phyloP scores from a whole-genome alignment of 2,329 filamentous ascomycete species.

The Aspergillus sp. region DNA sequence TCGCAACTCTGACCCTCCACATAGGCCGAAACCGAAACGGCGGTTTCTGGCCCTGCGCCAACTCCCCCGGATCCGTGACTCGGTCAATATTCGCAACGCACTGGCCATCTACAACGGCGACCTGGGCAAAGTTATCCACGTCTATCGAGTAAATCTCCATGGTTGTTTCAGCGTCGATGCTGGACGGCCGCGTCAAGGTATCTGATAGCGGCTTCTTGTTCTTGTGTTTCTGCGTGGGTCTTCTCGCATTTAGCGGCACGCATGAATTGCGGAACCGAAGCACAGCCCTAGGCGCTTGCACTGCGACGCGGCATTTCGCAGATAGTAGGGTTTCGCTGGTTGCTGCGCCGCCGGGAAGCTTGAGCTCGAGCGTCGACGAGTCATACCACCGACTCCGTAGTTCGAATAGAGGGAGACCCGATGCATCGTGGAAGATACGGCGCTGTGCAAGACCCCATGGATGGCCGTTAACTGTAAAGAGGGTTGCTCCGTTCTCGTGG shows the following conservation, averaged over 20 bases:
- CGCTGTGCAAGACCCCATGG: conserved; percentile 16
- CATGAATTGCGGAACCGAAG: conserved; percentile 15
- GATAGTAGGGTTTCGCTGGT: conserved; percentile 8
- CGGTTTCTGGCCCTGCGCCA: conserved; percentile 17
- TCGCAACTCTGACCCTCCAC: conserved; percentile 18
- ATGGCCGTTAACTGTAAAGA: conserved; percentile 16
- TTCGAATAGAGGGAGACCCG: conserved; percentile 20
- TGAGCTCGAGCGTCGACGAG: conserved; percentile 14
- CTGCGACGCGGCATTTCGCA: conserved; percentile 17
- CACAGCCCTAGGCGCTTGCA: conserved; percentile 12
- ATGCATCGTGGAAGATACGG: conserved; percentile 17
- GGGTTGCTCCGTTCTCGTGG: conserved; percentile 5
- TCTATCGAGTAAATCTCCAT: conserved; percentile 16
- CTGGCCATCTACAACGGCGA: conserved; percentile 12
- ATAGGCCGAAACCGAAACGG: conserved; percentile 18
- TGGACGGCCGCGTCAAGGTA: background rate
- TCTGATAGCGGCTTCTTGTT: background rate
- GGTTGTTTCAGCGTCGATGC: background rate
- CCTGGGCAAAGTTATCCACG: conserved; percentile 17
- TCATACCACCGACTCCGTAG: conserved; percentile 18
- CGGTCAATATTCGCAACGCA: conserved; percentile 13
- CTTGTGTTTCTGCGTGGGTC: background rate
- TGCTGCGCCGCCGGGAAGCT: conserved; percentile 10
- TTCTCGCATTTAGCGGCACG: background rate
- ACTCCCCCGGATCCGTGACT: conserved; percentile 10